Conservation (phyloP, 192 early-diverging fungal genomes). For the Allomyces macrogynus region DNA sequence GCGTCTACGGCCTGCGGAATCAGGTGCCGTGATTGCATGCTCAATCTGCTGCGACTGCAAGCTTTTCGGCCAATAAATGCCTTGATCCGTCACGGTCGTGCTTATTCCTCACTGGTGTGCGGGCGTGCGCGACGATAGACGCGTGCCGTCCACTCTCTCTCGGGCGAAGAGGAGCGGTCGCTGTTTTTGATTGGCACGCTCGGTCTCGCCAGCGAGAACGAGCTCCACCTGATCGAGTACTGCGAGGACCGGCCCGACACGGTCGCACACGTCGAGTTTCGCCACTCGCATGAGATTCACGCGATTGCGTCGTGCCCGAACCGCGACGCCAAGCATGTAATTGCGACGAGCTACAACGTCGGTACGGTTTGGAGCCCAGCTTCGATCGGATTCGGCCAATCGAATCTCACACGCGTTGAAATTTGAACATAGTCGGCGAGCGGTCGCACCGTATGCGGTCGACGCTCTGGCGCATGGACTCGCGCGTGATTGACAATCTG, state of each 20-base stretch:
- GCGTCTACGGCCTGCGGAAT: slow-evolving; percentile 41
- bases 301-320: slow-evolving; percentile 35
- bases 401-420: not conserved
- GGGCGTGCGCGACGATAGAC: slow-evolving; percentile 13
- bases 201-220: slow-evolving; percentile 33
- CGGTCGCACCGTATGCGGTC: slow-evolving; percentile 2
- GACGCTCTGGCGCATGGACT: slow-evolving; percentile 8
- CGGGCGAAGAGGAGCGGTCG: slow-evolving; percentile 38
- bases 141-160: slow-evolving; percentile 35
- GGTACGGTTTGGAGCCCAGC: slow-evolving; percentile 8
- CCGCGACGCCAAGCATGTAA: slow-evolving; percentile 20
- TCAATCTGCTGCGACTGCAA: not conserved
- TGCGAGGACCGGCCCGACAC: slow-evolving; percentile 46
- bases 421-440: slow-evolving; percentile 4
- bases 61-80: not conserved
- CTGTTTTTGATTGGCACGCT: slow-evolving; percentile 54
- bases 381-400: not conserved
- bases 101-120: not conserved
- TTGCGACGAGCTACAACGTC: slow-evolving; percentile 36
- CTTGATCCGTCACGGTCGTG: not conserved
- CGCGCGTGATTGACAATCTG: slow-evolving; percentile 7
- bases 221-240: slow-evolving; percentile 53
- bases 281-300: slow-evolving; percentile 44
- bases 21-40: slow-evolving; percentile 21
- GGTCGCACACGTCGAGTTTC: slow-evolving; percentile 28